Base-by-base conservation (phyloP, 306 rosid species). In the Albizia julibrissin region DNA sequence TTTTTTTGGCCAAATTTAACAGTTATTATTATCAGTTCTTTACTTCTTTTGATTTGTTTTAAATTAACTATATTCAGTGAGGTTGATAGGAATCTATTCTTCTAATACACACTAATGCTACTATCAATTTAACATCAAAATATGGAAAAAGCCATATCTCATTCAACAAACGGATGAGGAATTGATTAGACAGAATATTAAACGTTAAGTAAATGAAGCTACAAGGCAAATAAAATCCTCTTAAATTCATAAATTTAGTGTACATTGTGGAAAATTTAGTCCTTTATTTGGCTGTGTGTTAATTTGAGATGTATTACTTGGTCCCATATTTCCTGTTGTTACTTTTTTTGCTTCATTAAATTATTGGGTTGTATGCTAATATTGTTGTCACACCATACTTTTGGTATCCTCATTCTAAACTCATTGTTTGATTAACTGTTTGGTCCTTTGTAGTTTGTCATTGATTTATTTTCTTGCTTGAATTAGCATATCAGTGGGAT, bases 401-500 rank as follows among this genome's bases (percentile, higher is more conserved):
- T 76, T 26, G 65, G 42, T 18, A 61, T 61, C 34, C 12, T 61
- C 18, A 49, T 42, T 59, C 58, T 76, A 3, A 40, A 59, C 9
- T 76, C 10, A 16, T 76, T 61, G 59, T 59, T 61, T 61, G 19
- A 76, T 76, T 1, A 76, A 15, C 54, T 26, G 43, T 22, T 42
- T 59, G 27, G 15, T 9, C 26, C 46, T 34, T 66, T 50, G 8
- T 4, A 34, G 13, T n/a, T 79, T 76, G 66, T 73, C 46, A 72
- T 82, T 86, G 77, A 82, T 84, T 79, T 86, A 72, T 72, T 86
- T 73, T 66, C 84, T 83, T 87, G 75, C 79, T 76, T 87, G 84
- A 82, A 74, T 84, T 91, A 95, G 99, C 79, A 84, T 93, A 88
- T 92, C 96, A 44, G 89, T 93, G 72, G 98, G 99, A 79, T 87